These are phyloP conservation scores for Tympanopsis confertula DNA, from an alignment of 2,329 filamentous ascomycete genomes.

Conservation along the genomic window DNA sequence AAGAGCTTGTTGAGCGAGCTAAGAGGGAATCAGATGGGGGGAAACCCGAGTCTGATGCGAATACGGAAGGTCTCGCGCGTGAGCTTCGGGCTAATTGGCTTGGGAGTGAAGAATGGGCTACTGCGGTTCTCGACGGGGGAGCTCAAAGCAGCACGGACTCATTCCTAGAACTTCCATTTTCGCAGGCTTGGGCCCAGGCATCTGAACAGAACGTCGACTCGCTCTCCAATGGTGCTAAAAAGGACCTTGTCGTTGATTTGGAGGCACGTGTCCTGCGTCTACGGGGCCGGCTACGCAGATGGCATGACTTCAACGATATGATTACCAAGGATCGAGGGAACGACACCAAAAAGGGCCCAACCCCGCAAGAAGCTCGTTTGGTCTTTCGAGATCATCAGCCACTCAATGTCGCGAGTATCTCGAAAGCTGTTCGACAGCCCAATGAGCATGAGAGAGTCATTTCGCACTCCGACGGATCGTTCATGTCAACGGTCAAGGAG, in stretches of 20 bases:
- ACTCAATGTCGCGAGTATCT: background rate
- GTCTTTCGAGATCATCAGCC: background rate
- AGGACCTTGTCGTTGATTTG: background rate
- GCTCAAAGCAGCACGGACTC: background rate
- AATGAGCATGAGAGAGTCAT: too few species aligned
- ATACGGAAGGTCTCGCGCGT: background rate
- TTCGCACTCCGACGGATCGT: too few species aligned
- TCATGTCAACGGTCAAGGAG: too few species aligned
- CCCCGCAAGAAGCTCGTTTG: too few species aligned
- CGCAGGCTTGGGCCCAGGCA: background rate
- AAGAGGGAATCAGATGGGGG: too few species aligned
- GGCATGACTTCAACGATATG: background rate
- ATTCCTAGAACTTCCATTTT: background rate
- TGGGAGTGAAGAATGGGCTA: background rate
- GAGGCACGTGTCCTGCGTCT: background rate
- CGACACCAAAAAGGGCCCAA: too few species aligned
- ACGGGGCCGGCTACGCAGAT: background rate
- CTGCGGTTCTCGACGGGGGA: background rate
- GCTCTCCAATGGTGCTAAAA: background rate
- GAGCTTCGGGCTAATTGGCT: background rate
- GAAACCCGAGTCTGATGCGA: background rate
- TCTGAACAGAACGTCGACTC: background rate
- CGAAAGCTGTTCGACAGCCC: conserved; percentile 1
- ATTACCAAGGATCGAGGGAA: background rate
- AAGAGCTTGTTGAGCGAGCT: background rate